phyloP scores from a whole-genome alignment of 2,329 filamentous ascomycete species.

The Pseudocercospora eumusae region DNA sequence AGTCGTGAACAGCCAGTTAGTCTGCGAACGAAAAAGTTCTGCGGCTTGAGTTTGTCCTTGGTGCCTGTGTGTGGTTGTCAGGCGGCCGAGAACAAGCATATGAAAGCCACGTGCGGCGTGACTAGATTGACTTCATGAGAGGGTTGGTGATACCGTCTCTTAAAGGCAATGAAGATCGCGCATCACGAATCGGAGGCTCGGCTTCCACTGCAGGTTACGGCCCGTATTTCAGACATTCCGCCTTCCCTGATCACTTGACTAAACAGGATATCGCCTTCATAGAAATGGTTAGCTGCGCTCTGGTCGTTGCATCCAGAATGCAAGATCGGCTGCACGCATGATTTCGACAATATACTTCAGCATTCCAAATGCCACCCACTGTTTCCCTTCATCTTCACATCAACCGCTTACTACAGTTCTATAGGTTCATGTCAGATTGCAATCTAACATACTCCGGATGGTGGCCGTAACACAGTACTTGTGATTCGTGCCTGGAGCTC shows the following conservation, averaged over 20 bases:
- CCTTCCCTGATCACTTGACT: background rate
- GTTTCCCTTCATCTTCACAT: background rate
- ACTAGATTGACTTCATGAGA: background rate
- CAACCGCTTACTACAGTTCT: too few relatives aligned
- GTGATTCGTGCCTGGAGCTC: background rate
- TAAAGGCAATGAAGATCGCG: background rate
- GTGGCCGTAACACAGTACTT: background rate
- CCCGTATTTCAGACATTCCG: background rate
- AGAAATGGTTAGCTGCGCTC: background rate
- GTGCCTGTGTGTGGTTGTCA: slow-evolving; percentile 18
- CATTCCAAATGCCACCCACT: slow-evolving; percentile 7
- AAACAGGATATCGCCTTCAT: background rate
- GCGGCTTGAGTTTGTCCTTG: background rate
- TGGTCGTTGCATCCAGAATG: background rate
- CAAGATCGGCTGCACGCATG: slow-evolving; percentile 1
- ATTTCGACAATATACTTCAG: slow-evolving; percentile 3
- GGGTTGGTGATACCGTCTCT: background rate
- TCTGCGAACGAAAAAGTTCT: background rate
- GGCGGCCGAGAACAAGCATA: slow-evolving; percentile 2
- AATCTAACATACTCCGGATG: background rate
- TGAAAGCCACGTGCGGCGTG: background rate
- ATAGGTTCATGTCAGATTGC: background rate
- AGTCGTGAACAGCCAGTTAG: background rate
- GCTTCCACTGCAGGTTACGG: background rate
- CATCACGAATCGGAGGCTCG: background rate